phyloP scores from a whole-genome alignment of 2,329 filamentous ascomycete genomes.

The Thielaviopsis populi region DNA sequence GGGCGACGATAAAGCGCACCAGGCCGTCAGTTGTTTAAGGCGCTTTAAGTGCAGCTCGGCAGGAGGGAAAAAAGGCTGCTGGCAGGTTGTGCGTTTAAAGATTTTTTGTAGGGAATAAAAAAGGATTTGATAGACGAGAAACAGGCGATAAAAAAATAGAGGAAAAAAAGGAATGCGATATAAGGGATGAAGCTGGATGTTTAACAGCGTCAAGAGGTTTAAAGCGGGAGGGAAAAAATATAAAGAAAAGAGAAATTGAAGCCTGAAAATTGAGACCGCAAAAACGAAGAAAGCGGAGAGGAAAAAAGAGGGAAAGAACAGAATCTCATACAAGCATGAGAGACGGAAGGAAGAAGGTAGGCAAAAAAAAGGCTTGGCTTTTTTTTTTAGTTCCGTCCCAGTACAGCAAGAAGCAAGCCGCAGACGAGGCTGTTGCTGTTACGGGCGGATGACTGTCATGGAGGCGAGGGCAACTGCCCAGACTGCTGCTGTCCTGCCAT shows the following conservation, averaged over 20 bases:
- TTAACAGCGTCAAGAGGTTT: not conserved
- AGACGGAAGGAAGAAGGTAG: not conserved
- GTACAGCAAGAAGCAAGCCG: not conserved
- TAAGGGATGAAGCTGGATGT: not conserved
- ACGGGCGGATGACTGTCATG: too few species aligned
- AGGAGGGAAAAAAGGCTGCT: not conserved
- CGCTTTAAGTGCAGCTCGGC: not conserved
- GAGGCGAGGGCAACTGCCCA: too few species aligned
- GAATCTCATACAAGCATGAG: not conserved
- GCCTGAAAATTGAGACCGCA: not conserved
- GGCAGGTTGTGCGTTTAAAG: not conserved
- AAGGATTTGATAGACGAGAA: not conserved
- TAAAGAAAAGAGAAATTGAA: not conserved
- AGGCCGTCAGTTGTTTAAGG: not conserved
- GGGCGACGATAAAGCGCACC: too few species aligned
- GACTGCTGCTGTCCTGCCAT: too few species aligned
- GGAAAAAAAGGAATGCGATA: not conserved
- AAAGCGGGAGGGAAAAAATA: not conserved
- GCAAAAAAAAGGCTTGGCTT: conserved; percentile 5
- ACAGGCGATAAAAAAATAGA: not conserved
- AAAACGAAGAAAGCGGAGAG: not conserved
- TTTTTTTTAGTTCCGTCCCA: conserved; percentile 1
- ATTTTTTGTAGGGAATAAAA: not conserved
- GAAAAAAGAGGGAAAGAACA: not conserved
- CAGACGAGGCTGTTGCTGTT: not conserved